Conservation (phyloP, 2,329 filamentous ascomycete genomes). For the Trichoderma arundinaceum region DNA sequence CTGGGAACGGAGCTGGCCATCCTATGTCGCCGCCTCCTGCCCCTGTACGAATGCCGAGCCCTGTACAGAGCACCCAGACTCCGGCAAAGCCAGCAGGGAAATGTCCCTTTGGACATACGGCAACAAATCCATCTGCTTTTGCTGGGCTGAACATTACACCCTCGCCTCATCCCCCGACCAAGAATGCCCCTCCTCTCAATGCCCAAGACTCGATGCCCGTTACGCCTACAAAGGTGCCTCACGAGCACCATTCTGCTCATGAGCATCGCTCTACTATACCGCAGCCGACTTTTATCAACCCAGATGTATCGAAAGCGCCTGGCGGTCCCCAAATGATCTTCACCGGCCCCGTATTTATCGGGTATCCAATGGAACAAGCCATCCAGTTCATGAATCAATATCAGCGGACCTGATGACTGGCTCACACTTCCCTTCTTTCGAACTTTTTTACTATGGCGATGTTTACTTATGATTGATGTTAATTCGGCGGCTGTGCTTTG, state of each 20-base stretch:
- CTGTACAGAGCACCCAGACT: slow-evolving; percentile 39
- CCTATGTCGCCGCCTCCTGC: slow-evolving; percentile 64
- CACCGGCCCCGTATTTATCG: slow-evolving; percentile 92
- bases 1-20: slow-evolving; percentile 46
- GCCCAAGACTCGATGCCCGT: slow-evolving; percentile 34
- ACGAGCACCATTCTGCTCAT: slow-evolving; percentile 34
- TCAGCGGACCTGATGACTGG: slow-evolving; percentile 41
- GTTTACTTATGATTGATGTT: slow-evolving; percentile 18
- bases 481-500: slow-evolving; percentile 8
- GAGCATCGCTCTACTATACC: slow-evolving; percentile 31
- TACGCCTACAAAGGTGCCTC: slow-evolving; percentile 36
- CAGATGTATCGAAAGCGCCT: slow-evolving; percentile 44
- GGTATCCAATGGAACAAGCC: slow-evolving; percentile 85
- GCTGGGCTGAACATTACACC: slow-evolving; percentile 36
- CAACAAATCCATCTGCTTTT: slow-evolving; percentile 48
- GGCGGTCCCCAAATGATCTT: slow-evolving; percentile 75
- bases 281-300: slow-evolving; percentile 61
- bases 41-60: slow-evolving; percentile 57
- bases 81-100: slow-evolving; percentile 49
- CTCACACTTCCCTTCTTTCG: slow-evolving; percentile 31
- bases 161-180: slow-evolving; percentile 32
- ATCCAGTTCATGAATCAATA: slow-evolving; percentile 72
- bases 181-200: slow-evolving; percentile 29
- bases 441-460: slow-evolving; percentile 8
- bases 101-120: slow-evolving; percentile 64